Evolutionary conservation across 306 rosid genomes (phyloP), one percentile per base, ranked within the genome.

Genomic region (Begonia masoniana): DNA sequence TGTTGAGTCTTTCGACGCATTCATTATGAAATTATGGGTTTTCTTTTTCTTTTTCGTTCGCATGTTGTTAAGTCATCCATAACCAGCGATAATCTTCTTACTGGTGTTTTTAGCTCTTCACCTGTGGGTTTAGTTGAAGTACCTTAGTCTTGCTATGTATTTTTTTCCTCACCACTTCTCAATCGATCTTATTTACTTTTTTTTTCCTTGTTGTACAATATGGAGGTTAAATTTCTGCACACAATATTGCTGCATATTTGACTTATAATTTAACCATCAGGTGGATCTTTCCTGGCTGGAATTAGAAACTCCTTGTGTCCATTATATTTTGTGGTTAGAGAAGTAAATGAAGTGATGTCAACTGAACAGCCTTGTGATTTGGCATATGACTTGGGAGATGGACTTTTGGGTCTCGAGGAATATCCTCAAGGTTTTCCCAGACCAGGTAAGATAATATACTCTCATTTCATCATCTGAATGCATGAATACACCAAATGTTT

Each of bases 311-410:
- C 85, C 53, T 69, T 74, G 23, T 41, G 68, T 56, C 95, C 97
- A 47, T 65, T 88, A 76, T 88, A 84, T 69, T 84, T 88, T 15
- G 56, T 56, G 50, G 75, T 84, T 67, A 77, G 64, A 53, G 74
- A 80, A 67, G 49, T 74, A 43, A 78, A 74, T 65, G 95, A 82
- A 79, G 97, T 82, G 50, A 80, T 84, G 97, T 63, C 97, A 61
- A 84, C 97, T 35, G 97, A 80, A 67, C 88, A 88, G 63, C 95
- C 93, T 48, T 84, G 97, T 77, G 97, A 79, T 68, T 66, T 74
- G 53, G 88, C 93, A 15, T 88, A 77, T 63, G 97, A 84, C 55
- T 80, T 88, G 23, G 88, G 95, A 41, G 84, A 84, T 69, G 97
- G 97, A 24, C 67, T 71, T 14, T 62, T 75, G 54, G 80, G 78